These are phyloP conservation scores for Pseudozyma pruni DNA, from an alignment of 1,284 basidiomycete genomes.

Conservation along the genomic window DNA sequence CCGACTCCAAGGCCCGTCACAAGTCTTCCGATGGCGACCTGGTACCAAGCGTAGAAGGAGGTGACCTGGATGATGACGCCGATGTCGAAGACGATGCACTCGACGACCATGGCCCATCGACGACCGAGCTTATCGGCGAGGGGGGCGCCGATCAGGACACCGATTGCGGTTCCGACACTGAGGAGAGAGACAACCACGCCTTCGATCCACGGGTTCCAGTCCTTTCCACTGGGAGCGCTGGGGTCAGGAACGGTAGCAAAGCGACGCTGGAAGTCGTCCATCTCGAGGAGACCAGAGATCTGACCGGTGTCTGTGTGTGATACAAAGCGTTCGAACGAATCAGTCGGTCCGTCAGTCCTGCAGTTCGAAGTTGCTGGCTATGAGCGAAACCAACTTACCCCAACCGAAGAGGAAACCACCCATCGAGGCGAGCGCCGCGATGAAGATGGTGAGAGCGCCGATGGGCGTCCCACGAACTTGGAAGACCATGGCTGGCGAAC, in stretches of 20 bases:
- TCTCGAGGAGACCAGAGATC: slow-evolving; percentile 80
- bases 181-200: slow-evolving; percentile 78
- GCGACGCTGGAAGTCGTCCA: slow-evolving; percentile 77
- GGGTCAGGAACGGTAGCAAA: slow-evolving; percentile 70
- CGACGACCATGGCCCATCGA: slow-evolving; percentile 77
- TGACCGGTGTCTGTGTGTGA: slow-evolving; percentile 75
- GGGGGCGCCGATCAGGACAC: slow-evolving; percentile 62
- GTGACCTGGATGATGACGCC: slow-evolving; percentile 75
- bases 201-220: slow-evolving; percentile 64
- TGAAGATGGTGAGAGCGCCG: slow-evolving; percentile 73
- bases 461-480: slow-evolving; percentile 59
- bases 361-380: neutral
- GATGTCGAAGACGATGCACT: slow-evolving; percentile 76
- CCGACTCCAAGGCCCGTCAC: slow-evolving; percentile 71
- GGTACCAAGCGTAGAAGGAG: slow-evolving; percentile 64
- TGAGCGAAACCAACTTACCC: slow-evolving; percentile 4
- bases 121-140: slow-evolving; percentile 77
- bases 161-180: slow-evolving; percentile 68
- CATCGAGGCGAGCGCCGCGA: slow-evolving; percentile 79
- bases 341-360: neutral
- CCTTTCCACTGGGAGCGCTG: slow-evolving; percentile 14
- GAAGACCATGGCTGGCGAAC: slow-evolving; percentile 37
- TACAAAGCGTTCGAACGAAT: too few relatives aligned
- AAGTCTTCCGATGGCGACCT: slow-evolving; percentile 75
- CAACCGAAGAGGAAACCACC: slow-evolving; percentile 80